Conservation (phyloP, 1,284 basidiomycete species). For the Omphalotus olearius region DNA sequence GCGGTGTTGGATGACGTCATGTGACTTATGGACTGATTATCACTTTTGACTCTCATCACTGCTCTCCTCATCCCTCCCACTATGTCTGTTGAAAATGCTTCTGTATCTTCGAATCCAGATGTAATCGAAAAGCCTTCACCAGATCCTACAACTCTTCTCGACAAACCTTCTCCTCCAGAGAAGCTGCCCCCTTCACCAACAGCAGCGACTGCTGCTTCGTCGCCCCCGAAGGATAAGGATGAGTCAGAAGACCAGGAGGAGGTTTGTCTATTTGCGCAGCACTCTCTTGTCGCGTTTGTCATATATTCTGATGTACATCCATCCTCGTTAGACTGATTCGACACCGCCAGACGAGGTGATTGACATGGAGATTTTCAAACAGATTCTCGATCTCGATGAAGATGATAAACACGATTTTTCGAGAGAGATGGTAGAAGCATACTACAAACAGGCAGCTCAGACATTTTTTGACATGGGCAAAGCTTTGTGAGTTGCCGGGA, state of each 20-base stretch:
- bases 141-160: too few relatives aligned
- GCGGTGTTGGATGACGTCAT: too few relatives aligned
- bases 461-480: slow-evolving; percentile 81
- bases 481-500: slow-evolving; percentile 59
- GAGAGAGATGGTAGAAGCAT: slow-evolving; percentile 72
- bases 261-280: background rate
- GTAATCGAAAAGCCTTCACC: too few relatives aligned
- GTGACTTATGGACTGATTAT: too few relatives aligned
- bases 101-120: too few relatives aligned
- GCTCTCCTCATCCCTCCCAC: too few relatives aligned
- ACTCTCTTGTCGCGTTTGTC: background rate
- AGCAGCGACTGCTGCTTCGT: background rate
- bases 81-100: too few relatives aligned
- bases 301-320: slow-evolving; percentile 13
- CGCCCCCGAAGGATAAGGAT: background rate
- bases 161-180: background rate
- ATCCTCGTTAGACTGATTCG: background rate
- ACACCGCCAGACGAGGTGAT: slow-evolving; percentile 34
- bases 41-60: too few relatives aligned
- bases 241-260: slow-evolving; percentile 1
- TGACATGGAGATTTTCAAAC: slow-evolving; percentile 77
- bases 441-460: slow-evolving; percentile 71
- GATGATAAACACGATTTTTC: slow-evolving; percentile 79
- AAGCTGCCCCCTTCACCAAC: background rate
- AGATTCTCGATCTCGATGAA: slow-evolving; percentile 91